Evolutionary conservation across 805 yeast species (phyloP), one percentile per base, ranked within the genome.

Genomic region (Yarrowia porcina): DNA sequence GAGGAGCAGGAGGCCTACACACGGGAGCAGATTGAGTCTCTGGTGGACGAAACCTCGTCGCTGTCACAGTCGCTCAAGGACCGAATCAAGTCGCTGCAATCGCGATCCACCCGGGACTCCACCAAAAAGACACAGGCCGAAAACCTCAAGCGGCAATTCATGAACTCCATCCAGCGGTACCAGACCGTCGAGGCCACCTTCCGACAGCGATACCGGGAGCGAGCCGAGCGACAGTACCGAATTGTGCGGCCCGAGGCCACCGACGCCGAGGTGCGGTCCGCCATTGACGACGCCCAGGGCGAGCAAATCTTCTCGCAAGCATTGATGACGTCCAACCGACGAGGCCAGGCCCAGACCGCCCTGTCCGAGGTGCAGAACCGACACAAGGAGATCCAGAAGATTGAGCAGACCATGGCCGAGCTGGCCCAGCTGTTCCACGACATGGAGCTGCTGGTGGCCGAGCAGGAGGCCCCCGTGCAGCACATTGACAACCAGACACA

Each of bases 251-350:
- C 77, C 36, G 76, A 72, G 30, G 77, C 77, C 60, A 82, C 93
- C 18, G 88, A 88, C 27, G 88, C 81, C 57, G 96, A 93, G 77
- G 89, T 93, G 65, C 84, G 83, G 67, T 89, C 87, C 61, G 96
- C 92, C 56, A 86, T 92, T 64, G 92, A 87, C 69, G 96, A 90
- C 70, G 84, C 83, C 63, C 89, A 71, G 56, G 88, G 90, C 61
- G 91, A 88, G 73, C 98, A 93, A 77, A 89, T 92, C 69, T 94
- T 94, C 77, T 90, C 96, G 65, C 96, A 91, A 76, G 97, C 97
- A 17, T 65, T 74, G 61, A 65, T 73, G 72, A 72, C 68, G 67
- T 70, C 74, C 32, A 74, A 74, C 68, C 72, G 76, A 64, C 71
- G 76, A 30, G 77, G 77, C 63, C 97, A 94, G 77, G 97, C 98